phyloP scores from a whole-genome alignment of 768 basidiomycete species.

The Rhizopogon vulgaris region DNA sequence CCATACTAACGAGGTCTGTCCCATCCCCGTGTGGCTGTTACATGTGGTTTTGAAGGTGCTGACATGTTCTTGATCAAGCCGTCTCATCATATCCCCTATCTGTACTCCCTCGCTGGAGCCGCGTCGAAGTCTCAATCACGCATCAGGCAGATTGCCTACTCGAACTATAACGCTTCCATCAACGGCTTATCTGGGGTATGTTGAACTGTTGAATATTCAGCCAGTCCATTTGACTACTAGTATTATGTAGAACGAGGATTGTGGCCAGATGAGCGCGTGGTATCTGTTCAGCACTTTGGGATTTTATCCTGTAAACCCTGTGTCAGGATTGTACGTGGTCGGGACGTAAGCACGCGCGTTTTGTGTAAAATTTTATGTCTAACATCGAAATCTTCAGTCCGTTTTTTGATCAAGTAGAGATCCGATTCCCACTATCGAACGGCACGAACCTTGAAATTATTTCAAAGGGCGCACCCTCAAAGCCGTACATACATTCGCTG shows the following conservation, averaged over 20 bases:
- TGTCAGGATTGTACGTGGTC: constrained; percentile 67
- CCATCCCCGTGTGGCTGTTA: neutral
- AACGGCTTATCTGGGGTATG: constrained; percentile 68
- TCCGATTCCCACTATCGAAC: constrained; percentile 42
- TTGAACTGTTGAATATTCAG: neutral
- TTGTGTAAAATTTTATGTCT: neutral
- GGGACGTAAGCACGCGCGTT: constrained; percentile 49
- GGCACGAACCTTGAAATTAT: constrained; percentile 39
- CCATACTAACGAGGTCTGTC: constrained; percentile 69
- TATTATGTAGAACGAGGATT: constrained; percentile 68
- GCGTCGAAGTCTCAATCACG: constrained; percentile 66
- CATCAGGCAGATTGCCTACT: constrained; percentile 58
- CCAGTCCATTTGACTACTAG: neutral
- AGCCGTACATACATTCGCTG: constrained; percentile 56
- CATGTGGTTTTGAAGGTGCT: neutral
- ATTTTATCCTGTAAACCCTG: constrained; percentile 82
- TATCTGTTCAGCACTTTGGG: constrained; percentile 79
- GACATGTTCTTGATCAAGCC: constrained; percentile 39
- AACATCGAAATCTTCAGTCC: constrained; percentile 25
- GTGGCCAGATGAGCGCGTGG: constrained; percentile 90
- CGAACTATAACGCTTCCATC: constrained; percentile 62
- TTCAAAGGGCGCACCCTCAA: constrained; percentile 50
- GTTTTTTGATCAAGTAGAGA: constrained; percentile 47
- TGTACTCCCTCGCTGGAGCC: constrained; percentile 68
- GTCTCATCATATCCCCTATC: constrained; percentile 81